These are phyloP conservation scores for Salinomyces thailandicus DNA, from an alignment of 2,329 filamentous ascomycete species.

Conservation along the genomic window DNA sequence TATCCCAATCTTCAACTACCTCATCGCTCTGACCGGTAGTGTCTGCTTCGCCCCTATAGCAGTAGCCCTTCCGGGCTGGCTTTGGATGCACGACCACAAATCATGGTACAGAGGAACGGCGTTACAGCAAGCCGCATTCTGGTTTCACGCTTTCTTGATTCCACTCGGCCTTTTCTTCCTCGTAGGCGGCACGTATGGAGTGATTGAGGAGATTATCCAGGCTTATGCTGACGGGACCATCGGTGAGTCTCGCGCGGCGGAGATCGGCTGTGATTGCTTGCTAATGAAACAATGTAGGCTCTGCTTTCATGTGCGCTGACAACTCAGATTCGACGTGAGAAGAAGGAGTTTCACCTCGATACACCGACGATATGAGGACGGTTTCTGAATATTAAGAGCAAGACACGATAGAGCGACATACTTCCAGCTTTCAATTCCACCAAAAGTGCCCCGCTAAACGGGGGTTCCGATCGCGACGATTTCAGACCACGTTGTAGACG, in stretches of 20 bases:
- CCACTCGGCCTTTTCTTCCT: constrained; percentile 38
- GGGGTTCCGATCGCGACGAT: no score
- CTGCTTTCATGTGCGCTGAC: constrained; percentile 41
- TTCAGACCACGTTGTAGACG: no score
- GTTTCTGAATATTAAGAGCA: no score
- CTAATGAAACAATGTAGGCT: constrained; percentile 12
- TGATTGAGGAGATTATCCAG: constrained; percentile 42
- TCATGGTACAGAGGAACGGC: constrained; percentile 30
- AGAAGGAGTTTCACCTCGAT: no score
- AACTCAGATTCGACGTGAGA: constrained; percentile 26
- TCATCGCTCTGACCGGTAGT: constrained; percentile 40
- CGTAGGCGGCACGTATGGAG: constrained; percentile 41
- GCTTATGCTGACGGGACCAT: constrained; percentile 41
- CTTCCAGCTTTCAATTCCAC: no score
- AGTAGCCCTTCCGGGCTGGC: constrained; percentile 37
- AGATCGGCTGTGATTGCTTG: not conserved
- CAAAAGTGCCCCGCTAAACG: no score
- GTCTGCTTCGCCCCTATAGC: constrained; percentile 44
- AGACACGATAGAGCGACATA: no score
- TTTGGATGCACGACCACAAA: constrained; percentile 43
- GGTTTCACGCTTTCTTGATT: constrained; percentile 34
- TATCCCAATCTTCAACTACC: constrained; percentile 46
- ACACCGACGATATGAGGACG: no score
- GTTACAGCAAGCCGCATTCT: constrained; percentile 29
- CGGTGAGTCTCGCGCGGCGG: constrained; percentile 14